Percentiles rank a stretch among this genome's conserved stretches.
Evolutionary conservation across 768 basidiomycete species (phyloP).

Genomic region (Sutorius australiensis): DNA sequence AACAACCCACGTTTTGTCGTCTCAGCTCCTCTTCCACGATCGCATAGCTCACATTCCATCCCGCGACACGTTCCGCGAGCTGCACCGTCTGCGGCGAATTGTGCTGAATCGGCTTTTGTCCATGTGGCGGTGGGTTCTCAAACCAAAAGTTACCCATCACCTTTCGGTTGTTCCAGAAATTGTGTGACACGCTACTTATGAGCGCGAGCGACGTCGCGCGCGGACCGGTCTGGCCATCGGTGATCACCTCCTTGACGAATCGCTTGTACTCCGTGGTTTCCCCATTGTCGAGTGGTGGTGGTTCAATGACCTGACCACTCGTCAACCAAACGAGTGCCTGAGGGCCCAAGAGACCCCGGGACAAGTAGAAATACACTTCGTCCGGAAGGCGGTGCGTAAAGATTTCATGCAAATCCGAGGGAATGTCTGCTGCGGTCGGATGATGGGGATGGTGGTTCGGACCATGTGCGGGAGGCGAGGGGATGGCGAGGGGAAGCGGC

Average conservation of each 20-base stretch:
- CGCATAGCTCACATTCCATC: slow-evolving; percentile 85
- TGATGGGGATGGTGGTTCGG: slow-evolving; percentile 60
- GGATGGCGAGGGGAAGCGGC: slow-evolving; percentile 74
- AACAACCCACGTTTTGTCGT: slow-evolving; percentile 83
- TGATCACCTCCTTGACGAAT: slow-evolving; percentile 94
- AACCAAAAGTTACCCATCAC: slow-evolving; percentile 78
- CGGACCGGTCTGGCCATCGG: slow-evolving; percentile 91
- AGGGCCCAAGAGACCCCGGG: slow-evolving; percentile 84
- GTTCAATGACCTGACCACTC: slow-evolving; percentile 78
- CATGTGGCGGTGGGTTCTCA: slow-evolving; percentile 47
- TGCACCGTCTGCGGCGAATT: slow-evolving; percentile 76
- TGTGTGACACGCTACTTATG: slow-evolving; percentile 73
- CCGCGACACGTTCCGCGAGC: slow-evolving; percentile 80
- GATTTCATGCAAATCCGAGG: slow-evolving; percentile 87
- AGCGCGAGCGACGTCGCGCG: slow-evolving; percentile 88
- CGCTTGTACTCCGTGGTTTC: slow-evolving; percentile 93
- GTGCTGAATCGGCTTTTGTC: slow-evolving; percentile 62
- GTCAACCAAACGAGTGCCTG: slow-evolving; percentile 95
- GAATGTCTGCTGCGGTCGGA: slow-evolving; percentile 83
- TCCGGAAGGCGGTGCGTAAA: slow-evolving; percentile 94
- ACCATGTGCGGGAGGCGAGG: slow-evolving; percentile 45
- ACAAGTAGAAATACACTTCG: slow-evolving; percentile 95
- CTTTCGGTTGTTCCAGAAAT: slow-evolving; percentile 75
- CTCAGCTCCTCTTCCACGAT: slow-evolving; percentile 92
- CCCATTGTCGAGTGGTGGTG: slow-evolving; percentile 88